phyloP scores from a whole-genome alignment of 73 alveolate species.

The Diophrys appendiculata region DNA sequence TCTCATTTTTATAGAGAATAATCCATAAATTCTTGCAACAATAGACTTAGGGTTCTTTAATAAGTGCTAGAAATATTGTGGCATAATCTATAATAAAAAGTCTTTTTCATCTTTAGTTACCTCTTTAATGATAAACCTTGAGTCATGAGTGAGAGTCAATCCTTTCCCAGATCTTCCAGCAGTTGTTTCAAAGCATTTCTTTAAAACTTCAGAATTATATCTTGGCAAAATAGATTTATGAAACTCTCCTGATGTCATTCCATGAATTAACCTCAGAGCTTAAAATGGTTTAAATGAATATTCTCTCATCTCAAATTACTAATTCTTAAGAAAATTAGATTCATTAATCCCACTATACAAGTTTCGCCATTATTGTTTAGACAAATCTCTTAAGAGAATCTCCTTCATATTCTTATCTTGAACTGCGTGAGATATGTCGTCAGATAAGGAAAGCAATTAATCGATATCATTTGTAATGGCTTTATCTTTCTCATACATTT shows the following conservation, averaged over 20 bases:
- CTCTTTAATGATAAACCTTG: not conserved
- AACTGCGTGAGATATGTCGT: too few relatives aligned
- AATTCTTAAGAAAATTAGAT: too few relatives aligned
- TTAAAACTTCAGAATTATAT: not conserved
- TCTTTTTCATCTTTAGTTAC: slow-evolving; percentile 1
- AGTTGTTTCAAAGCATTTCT: not conserved
- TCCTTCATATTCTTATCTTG: too few relatives aligned
- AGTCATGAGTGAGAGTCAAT: not conserved
- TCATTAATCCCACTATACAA: too few relatives aligned
- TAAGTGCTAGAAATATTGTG: too few relatives aligned
- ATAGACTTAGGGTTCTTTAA: too few relatives aligned
- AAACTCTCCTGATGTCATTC: slow-evolving; percentile 29
- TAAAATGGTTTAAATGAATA: slow-evolving; percentile 29
- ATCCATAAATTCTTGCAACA: too few relatives aligned
- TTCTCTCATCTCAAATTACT: slow-evolving; percentile 26
- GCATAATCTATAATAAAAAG: not conserved
- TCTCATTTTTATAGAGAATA: too few relatives aligned
- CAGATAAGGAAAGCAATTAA: too few relatives aligned
- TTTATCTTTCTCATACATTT: not conserved
- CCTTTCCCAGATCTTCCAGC: slow-evolving; percentile 3
- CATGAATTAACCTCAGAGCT: slow-evolving; percentile 18
- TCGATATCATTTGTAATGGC: not conserved
- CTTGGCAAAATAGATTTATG: slow-evolving; percentile 3
- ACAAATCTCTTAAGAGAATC: too few relatives aligned
- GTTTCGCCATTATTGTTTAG: too few relatives aligned